Base-by-base conservation (phyloP, 306 rosid species). In the Dalbergia cochinchinensis region DNA sequence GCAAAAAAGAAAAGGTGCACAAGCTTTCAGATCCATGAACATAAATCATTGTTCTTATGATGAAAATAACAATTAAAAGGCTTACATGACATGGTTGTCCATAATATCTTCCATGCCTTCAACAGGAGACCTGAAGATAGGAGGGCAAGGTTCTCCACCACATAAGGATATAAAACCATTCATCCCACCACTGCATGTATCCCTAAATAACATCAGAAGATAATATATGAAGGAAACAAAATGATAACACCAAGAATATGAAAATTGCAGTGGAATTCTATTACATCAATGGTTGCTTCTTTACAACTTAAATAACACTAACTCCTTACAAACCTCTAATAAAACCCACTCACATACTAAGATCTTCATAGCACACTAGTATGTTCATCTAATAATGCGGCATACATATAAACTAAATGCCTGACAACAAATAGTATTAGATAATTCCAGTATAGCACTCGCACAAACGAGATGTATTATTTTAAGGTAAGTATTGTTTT, bases 71-170 rank as follows among this genome's bases (percentile, higher is more conserved):
- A 12, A 31, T 45, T 69, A 14, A 63, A 71, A 73, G 44, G 78
- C 97, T 88, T 87, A 96, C 99, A 93, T 82, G 85, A 96, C 99
- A 87, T 96, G 97, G 73, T 96, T 96, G 85, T 93, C 96, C 87
- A 91, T 84, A 69, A 96, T 90, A 85, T 96, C 98, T 85, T 93
- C 96, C 97, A 96, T 67, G 79, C 89, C 86, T 73, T 65, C 78
- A 80, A 96, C 89, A 80, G 99, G 99, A 62, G 99, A 96, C 84
- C 97, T 90, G 66, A 96, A 93, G 78, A 96, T 87, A 19, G 94
- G 98, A 8, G 99, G 99, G 89, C 98, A 88, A 74, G 98, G 96
- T 78, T 96, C 99, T 55, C 99, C 99, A 18, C 73, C 86, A 59
- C 99, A 96, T 37, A 92, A 91, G 82, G 98, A 91, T 81, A 93